Evolutionary conservation across 2,329 filamentous ascomycete species (phyloP), one percentile per base, ranked within the genome.

Genomic region (Botryotinia narcissicola): DNA sequence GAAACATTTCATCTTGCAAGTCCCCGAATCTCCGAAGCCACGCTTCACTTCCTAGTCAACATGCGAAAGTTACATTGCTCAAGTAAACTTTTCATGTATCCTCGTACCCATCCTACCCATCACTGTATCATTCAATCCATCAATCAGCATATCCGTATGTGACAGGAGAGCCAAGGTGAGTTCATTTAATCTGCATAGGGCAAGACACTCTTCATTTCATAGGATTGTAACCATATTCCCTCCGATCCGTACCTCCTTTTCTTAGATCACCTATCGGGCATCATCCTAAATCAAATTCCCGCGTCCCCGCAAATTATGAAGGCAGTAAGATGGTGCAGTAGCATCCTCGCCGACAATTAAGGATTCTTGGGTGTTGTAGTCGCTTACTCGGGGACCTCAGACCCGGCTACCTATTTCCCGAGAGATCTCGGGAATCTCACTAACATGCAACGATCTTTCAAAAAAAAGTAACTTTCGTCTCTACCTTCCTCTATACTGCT

Each of bases 351-450:
- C 71, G 71, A 68, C 51, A 72, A 68, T 37, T 20, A 62, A 46
- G 46, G 25, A 40, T 37, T 25, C 37, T 69, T 57, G 37, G 37
- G 32, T 35, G n/a, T 48, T 10, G 25, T 57, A 32, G 20, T 42
- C 37, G 66, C 66, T 69, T 69, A 64, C 64, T 72, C 71, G 71
- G 71, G 71, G 71, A 72, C 71, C 71, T 69, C 18, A 69, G 29
- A 68, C 71, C 62, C 62, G 71, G 62, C 71, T 69, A 48, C 51
- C 63, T n/a, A 68, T 67, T 40, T 51, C 71, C 71, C 71, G 71
- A 72, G 63, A 72, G 51, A 69, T 72, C 71, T 72, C 71, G 71
- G 71, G 71, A 72, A 72, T 72, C 71, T 72, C 37, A 72, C 25
- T 22, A 29, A 57, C 8, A 57, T 18, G n/a, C 51, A 22, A 54